Conservation (phyloP, 345 rosid species). For the Hypericum perforatum region DNA sequence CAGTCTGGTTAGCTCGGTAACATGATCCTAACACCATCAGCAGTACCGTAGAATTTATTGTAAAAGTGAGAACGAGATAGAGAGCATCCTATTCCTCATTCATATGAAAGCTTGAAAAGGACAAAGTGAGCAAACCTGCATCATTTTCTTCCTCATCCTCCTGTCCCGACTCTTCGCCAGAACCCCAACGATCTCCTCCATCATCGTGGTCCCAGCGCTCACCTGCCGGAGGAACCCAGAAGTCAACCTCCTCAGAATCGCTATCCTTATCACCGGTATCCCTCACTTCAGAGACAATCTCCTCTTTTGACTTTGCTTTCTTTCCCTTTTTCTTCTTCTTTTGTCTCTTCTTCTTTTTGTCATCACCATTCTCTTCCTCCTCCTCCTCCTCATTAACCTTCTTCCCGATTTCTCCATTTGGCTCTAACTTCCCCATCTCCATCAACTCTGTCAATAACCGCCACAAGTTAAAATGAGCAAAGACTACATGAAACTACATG, state of each 20-base stretch:
- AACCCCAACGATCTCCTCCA: conserved; percentile 58
- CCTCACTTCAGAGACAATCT: conserved; percentile 36
- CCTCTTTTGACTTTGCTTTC: conserved; percentile 26
- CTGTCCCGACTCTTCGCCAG: conserved; percentile 38
- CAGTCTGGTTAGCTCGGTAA: too few relatives aligned
- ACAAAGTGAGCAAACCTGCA: conserved; percentile 29
- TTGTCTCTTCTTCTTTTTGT: conserved; percentile 22
- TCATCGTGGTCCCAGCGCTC: conserved; percentile 71
- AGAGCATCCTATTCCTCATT: neutral
- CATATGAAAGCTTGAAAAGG: neutral
- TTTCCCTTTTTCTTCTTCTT: conserved; percentile 26
- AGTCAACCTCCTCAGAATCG: conserved; percentile 55
- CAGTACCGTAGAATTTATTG: too few relatives aligned
- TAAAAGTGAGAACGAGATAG: neutral
- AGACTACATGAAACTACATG: neutral
- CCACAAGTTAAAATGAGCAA: neutral
- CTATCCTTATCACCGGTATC: conserved; percentile 27
- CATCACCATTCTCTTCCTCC: conserved; percentile 13
- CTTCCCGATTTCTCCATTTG: conserved; percentile 18
- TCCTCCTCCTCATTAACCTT: conserved; percentile 14
- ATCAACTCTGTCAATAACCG: conserved; percentile 46
- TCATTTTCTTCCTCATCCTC: conserved; percentile 34
- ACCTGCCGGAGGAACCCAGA: conserved; percentile 87
- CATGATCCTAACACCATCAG: too few relatives aligned
- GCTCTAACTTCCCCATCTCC: conserved; percentile 32